Percentiles rank a stretch among this genome's conserved stretches.
These are phyloP conservation scores for Rhododendron henanense DNA, from an alignment of 148 eudicot genomes.

Conservation along the genomic window DNA sequence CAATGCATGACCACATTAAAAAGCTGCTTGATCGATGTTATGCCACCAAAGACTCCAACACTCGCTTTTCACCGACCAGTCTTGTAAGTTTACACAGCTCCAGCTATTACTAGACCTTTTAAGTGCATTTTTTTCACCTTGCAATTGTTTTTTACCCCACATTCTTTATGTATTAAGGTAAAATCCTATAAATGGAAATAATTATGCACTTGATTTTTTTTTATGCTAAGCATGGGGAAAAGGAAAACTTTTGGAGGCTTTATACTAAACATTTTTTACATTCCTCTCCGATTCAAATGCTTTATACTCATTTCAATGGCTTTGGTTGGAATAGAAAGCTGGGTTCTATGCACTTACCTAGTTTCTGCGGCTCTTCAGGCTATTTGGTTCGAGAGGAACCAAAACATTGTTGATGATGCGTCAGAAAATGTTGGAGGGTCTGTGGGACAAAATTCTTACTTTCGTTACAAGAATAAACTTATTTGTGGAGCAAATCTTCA, in stretches of 20 bases:
- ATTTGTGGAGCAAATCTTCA: neutral
- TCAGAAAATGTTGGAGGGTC: neutral
- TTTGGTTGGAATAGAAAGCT: neutral
- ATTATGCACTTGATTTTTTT: neutral
- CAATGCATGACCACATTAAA: constrained; percentile 99
- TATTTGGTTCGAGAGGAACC: neutral
- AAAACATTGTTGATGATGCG: neutral
- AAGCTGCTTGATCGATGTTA: constrained; percentile 93
- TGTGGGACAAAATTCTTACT: neutral
- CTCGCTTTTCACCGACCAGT: constrained; percentile 86
- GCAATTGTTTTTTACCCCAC: neutral
- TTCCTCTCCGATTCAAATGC: neutral
- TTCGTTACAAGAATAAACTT: neutral
- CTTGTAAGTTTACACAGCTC: constrained; percentile 47
- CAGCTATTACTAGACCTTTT: neutral
- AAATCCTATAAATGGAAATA: neutral
- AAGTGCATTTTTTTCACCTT: neutral
- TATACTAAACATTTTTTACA: too few species aligned
- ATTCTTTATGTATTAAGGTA: neutral
- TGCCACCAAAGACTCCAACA: constrained; percentile 84
- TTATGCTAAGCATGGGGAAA: neutral
- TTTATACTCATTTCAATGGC: neutral
- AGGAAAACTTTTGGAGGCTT: neutral
- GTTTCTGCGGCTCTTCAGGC: neutral
- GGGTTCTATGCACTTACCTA: neutral